A percentile compares a stretch with the other conserved stretches of the same genome.
Evolutionary conservation across 2,329 filamentous ascomycete species (phyloP).

Genomic region (Epichloe festucae): DNA sequence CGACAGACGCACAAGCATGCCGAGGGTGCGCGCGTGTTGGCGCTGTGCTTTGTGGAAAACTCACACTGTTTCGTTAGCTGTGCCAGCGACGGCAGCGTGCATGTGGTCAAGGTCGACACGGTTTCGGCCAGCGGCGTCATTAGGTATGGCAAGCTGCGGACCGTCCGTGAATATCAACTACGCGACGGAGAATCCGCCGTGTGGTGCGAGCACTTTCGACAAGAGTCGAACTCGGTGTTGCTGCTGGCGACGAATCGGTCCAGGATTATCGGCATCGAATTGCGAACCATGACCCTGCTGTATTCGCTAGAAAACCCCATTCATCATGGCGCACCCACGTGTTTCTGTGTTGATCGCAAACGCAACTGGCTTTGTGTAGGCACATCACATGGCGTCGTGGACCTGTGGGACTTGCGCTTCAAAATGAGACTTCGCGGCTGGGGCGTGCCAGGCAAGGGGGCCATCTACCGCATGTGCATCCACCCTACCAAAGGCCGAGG

Average conservation of each 20-base stretch:
- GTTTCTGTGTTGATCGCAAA: conserved; percentile 76
- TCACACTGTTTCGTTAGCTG: conserved; percentile 90
- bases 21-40: conserved; percentile 58
- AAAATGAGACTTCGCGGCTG: conserved; percentile 75
- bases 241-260: conserved; percentile 78
- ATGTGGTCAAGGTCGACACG: conserved; percentile 70
- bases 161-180: conserved; percentile 72
- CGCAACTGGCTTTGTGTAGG: conserved; percentile 85
- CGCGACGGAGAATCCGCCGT: conserved; percentile 62
- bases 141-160: conserved; percentile 65
- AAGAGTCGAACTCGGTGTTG: conserved; percentile 69
- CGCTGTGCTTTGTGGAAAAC: conserved; percentile 82
- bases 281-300: conserved; percentile 72
- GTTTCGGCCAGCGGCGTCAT: conserved; percentile 34
- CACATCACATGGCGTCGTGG: conserved; percentile 83
- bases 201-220: conserved; percentile 85
- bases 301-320: conserved; percentile 78
- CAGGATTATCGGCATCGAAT: conserved; percentile 69
- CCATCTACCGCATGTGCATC: conserved; percentile 67
- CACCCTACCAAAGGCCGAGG: conserved; percentile 69
- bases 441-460: conserved; percentile 68
- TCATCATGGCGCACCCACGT: conserved; percentile 82
- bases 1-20: conserved; percentile 73
- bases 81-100: conserved; percentile 77
- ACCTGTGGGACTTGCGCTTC: conserved; percentile 96